Base-by-base conservation (phyloP, 2,329 filamentous ascomycete genomes). In the Arthrobotrys megalospora region DNA sequence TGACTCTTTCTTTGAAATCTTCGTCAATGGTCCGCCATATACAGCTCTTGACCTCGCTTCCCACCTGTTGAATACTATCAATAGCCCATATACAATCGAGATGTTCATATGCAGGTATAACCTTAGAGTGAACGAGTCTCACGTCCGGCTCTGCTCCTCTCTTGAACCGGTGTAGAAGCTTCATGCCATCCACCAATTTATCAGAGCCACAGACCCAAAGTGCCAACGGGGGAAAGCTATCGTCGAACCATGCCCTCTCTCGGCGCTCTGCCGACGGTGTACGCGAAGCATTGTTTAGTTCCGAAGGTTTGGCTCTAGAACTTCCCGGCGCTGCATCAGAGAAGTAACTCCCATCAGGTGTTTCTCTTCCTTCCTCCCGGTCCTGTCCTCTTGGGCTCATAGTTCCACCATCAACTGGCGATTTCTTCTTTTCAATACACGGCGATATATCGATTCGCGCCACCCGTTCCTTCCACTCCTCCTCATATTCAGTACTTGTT, bases 81-180 rank as follows among this genome's bases (percentile, higher is more conserved):
- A 97, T 93, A 0, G 94, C 94, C 95, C 95, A 97, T 43, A 98
- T 90, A 1, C 97, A 93, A 85, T 97, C 95, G 3, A 98, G 87
- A 84, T 98, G 95, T 85, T 97, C 95, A 83, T 97, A 97, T 55
- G 91, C 93, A 1, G 93, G 90, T 50, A 97, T 92, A 21, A 96
- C 86, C 83, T 93, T 96, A 80, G 89, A 88, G 84, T 97, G 92
- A 3, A 97, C 92, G 4, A 97, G 85, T 45, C 88, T 86, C 7
- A 96, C 93, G 82, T 93, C 87, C 0, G 95, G 95, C 84, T 98
- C 95, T 28, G 92, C 87, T 0, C 92, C 92, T 48, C 88, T 88
- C 81, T 92, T 88, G 80, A 97, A 92, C 0, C 95, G 88, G 19
- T 89, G 87, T 1, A 97, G 86, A 7, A 97, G 86, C 67, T 90